Conservation (phyloP, 495 filamentous ascomycete species). For the Aspergillus ostianus region DNA sequence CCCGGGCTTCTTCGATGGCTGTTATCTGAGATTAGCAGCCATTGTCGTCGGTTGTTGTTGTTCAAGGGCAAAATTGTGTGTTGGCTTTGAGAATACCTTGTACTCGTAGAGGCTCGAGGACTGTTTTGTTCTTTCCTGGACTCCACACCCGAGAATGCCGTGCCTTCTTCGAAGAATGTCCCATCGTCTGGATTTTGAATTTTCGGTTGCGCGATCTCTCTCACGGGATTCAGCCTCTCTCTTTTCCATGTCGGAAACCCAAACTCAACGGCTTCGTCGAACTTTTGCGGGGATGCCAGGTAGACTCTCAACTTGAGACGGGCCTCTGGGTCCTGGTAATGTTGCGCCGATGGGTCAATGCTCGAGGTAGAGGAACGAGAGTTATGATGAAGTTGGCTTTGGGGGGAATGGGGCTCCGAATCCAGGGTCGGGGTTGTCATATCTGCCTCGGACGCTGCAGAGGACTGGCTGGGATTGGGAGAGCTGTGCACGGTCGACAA, state of each 20-base stretch:
- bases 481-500: constrained; percentile 14
- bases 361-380: constrained; percentile 48
- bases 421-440: constrained; percentile 48
- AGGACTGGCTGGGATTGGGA: constrained; percentile 20
- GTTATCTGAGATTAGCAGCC: constrained; percentile 18
- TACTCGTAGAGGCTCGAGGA: constrained; percentile 6
- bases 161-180: constrained; percentile 49
- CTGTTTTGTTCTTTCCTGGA: constrained; percentile 31
- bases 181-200: constrained; percentile 21
- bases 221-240: constrained; percentile 31
- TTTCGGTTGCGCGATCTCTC: constrained; percentile 8
- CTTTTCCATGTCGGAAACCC: constrained; percentile 70
- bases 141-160: constrained; percentile 27
- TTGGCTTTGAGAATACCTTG: too few relatives aligned
- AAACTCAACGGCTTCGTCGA: constrained; percentile 92
- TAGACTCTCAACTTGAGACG: constrained; percentile 85
- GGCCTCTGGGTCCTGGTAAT: constrained; percentile 90
- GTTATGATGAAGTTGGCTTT: constrained; percentile 23
- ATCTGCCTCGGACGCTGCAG: constrained; percentile 15
- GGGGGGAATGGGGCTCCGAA: constrained; percentile 33
- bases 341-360: constrained; percentile 71
- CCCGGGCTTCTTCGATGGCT: constrained; percentile 22
- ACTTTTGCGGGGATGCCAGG: constrained; percentile 87
- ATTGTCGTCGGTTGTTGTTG: constrained; percentile 20
- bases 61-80: background rate